Base-by-base conservation (phyloP, 2,329 filamentous ascomycete genomes). In the Colletotrichum destructivum region DNA sequence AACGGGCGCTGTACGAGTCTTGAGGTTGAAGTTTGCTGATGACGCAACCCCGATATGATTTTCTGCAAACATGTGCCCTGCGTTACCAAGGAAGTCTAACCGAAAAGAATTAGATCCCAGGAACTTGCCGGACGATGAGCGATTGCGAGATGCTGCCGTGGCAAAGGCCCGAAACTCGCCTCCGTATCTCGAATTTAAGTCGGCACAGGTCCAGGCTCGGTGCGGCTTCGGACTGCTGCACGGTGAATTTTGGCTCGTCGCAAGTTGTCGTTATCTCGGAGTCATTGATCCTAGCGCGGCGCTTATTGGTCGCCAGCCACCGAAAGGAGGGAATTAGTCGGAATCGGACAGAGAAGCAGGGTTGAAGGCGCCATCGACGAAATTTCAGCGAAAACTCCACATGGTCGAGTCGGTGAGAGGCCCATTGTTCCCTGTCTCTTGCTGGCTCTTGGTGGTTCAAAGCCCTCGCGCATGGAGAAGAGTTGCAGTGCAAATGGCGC, bases 361-460 rank as follows among this genome's bases (percentile, higher is more conserved):
- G 69, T 69, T 64, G 57, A 69, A 69, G 69, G 59, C 69, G 65
- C 69, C 65, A 71, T 63, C 40, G 38, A 40, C 66, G 49, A 62
- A 71, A 69, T 69, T 71, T 71, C 69, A 69, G 69, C 59, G 59
- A 69, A 55, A 47, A 69, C 59, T 44, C 55, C 46, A 52, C 64
- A 47, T 40, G 49, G 56, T 52, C 21, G 46, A 60, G 65, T 71
- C 69, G 69, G 65, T 71, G 69, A 71, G 35, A 44, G 54, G 21
- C 40, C 65, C 54, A 47, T 63, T 71, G 15, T 44, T 55, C 54
- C 55, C 61, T 46, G 38, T 6, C 52, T 52, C 38, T 40, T 35
- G 38, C 35, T 63, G 52, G 52, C 60, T 26, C n/a, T 51, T 40
- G 42, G 13, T 6, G 49, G 64, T n/a, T 61, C 12, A 38, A 56